phyloP scores from a whole-genome alignment of 176 grass and related monocot genomes.

The Alopecurus myosuroides region DNA sequence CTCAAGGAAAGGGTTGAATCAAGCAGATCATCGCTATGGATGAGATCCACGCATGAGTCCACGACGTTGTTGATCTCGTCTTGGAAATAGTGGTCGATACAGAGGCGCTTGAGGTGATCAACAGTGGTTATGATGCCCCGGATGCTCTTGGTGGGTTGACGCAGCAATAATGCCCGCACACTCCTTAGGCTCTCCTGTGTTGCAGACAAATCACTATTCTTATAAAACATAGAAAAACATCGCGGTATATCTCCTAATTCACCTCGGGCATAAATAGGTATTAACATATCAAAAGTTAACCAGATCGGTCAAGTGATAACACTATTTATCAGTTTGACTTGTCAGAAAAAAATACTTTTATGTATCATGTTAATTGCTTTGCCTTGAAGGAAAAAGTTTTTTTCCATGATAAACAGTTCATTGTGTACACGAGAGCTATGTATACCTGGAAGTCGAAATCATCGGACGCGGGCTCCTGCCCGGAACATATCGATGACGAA shows the following conservation, averaged over 20 bases:
- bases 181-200: not conserved
- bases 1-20: conserved; percentile 28
- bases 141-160: not conserved
- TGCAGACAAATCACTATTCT: too few relatives aligned
- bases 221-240: too few relatives aligned
- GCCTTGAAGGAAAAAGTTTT: not conserved
- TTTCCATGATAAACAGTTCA: too few relatives aligned
- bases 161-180: not conserved
- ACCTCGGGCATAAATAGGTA: too few relatives aligned
- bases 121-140: conserved; percentile 3
- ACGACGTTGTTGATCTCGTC: conserved; percentile 20
- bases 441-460: not conserved
- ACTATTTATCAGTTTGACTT: too few relatives aligned
- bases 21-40: conserved; percentile 1
- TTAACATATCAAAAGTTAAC: too few relatives aligned
- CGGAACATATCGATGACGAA: not conserved
- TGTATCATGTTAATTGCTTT: too few relatives aligned
- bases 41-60: not conserved
- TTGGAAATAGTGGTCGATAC: conserved; percentile 41
- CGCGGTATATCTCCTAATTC: too few relatives aligned
- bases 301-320: too few relatives aligned
- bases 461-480: not conserved
- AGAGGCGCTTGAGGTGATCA: conserved; percentile 41
- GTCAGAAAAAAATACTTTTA: too few relatives aligned
- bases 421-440: too few relatives aligned